Base-by-base conservation (phyloP, 495 filamentous ascomycete genomes). In the Stereocaulon alpinum region DNA sequence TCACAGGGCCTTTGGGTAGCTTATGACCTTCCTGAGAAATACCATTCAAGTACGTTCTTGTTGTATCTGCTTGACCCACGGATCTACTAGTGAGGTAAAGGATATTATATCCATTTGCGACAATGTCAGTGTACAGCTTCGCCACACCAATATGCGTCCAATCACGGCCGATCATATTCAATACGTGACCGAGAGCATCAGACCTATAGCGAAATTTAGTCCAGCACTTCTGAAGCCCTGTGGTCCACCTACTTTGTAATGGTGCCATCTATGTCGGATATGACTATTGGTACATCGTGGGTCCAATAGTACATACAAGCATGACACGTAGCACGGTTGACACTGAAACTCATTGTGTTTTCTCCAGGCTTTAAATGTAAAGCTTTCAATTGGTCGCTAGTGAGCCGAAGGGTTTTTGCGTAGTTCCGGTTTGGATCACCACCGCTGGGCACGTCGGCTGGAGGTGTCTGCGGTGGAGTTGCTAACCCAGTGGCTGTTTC, bases 91-190 rank as follows among this genome's bases (percentile, higher is more conserved):
- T 99, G 40, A 99, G 81, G 67, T 99, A 99, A 78, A 99, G 87
- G 65, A 99, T 90, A 69, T 99, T 95, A 75, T 99, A 99, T 3
- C 93, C 93, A 68, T 99, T 99, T 61, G 86, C 85, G 9, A 84
- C 87, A 60, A 99, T 99, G 61, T 99, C 93, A 17, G 85, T 89
- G 71, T 96, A 99, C 14, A 99, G 76, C 73, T 97, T 99, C 27
- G 93, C 94, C 22, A 99, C 93, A 18, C 93, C 93, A 17, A 86
- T 78, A 70, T 99, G 93, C 7, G 93, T 99, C 93, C 93, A 99
- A 70, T 99, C 93, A 58, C 93, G 86, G 32, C 93, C 93, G 59
- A 99, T 90, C 86, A 93, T 94, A 73, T 93, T 97, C 45, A 99
- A 72, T 51, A 99, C 91, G 63, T 99, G 93, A n/a, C 93, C 93